These are phyloP conservation scores for Entonaema liquescens DNA, from an alignment of 495 filamentous ascomycete species.

Conservation along the genomic window DNA sequence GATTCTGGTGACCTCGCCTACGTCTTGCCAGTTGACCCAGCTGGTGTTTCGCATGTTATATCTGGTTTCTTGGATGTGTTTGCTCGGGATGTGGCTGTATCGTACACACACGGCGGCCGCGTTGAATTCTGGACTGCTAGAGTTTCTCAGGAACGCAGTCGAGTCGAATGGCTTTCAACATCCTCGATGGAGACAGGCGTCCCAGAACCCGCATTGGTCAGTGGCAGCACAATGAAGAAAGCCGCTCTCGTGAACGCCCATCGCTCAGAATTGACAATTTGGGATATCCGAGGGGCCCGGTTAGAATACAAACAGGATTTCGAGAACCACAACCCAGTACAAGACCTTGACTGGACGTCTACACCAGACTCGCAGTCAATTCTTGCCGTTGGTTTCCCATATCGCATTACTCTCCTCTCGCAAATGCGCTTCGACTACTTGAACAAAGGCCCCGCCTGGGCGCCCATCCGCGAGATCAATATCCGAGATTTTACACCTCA, in stretches of 20 bases:
- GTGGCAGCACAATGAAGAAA: conserved; percentile 87
- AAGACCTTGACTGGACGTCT: conserved; percentile 93
- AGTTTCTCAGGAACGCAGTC: conserved; percentile 63
- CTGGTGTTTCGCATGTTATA: conserved; percentile 72
- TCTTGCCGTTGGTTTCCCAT: conserved; percentile 88
- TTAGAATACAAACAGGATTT: conserved; percentile 84
- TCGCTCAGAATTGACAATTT: conserved; percentile 85
- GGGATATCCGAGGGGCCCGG: conserved; percentile 84
- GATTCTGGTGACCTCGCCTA: conserved; percentile 79
- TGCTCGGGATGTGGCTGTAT: conserved; percentile 86
- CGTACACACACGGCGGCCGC: conserved; percentile 78
- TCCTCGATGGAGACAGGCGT: conserved; percentile 85
- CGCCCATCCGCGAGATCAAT: conserved; percentile 79
- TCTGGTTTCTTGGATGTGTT: conserved; percentile 91
- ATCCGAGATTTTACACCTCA: conserved; percentile 86
- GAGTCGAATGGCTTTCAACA: conserved; percentile 84
- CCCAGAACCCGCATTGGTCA: conserved; percentile 75
- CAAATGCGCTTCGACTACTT: conserved; percentile 96
- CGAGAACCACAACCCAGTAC: conserved; percentile 74
- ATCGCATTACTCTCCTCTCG: conserved; percentile 82
- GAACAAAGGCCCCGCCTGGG: conserved; percentile 90
- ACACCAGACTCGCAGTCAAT: conserved; percentile 92
- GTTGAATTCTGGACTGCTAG: conserved; percentile 88
- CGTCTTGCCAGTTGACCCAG: conserved; percentile 89
- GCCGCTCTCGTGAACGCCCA: conserved; percentile 80